These are phyloP conservation scores for Aspergillus unguis DNA, from an alignment of 2,329 filamentous ascomycete genomes.

Conservation along the genomic window DNA sequence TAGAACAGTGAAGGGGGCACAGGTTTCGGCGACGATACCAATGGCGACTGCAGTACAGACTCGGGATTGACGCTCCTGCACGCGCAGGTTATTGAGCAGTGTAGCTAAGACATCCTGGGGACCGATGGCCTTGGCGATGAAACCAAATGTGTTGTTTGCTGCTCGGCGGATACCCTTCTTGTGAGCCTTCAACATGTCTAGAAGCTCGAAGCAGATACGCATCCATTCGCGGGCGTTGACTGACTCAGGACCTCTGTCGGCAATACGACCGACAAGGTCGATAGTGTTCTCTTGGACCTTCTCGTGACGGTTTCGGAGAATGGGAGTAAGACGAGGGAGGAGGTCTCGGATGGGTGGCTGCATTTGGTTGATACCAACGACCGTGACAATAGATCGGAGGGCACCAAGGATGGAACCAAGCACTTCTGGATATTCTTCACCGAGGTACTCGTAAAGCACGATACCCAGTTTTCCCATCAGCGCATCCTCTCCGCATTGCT, in stretches of 20 bases:
- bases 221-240: conserved; percentile 99
- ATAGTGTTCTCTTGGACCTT: conserved; percentile 99
- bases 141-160: conserved; percentile 99
- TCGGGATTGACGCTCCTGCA: conserved; percentile 95
- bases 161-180: conserved; percentile 98
- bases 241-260: conserved; percentile 91
- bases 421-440: conserved; percentile 97
- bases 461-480: conserved; percentile 93
- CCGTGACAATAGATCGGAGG: conserved; percentile 91
- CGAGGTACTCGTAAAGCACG: conserved; percentile 95
- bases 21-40: conserved; percentile 97
- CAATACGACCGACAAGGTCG: conserved; percentile 94
- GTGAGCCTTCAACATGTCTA: conserved; percentile 99
- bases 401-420: conserved; percentile 94
- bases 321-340: conserved; percentile 91
- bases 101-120: conserved; percentile 96
- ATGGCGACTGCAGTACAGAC: conserved; percentile 98
- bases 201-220: conserved; percentile 97
- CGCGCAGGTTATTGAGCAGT: conserved; percentile 90
- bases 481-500: conserved; percentile 93
- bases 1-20: conserved; percentile 96
- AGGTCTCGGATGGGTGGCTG: conserved; percentile 96
- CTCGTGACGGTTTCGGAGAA: conserved; percentile 95
- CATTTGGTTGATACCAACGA: conserved; percentile 97
- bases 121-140: conserved; percentile 98